phyloP scores from a whole-genome alignment of 257 asterid species.

The Solanum commersonii region DNA sequence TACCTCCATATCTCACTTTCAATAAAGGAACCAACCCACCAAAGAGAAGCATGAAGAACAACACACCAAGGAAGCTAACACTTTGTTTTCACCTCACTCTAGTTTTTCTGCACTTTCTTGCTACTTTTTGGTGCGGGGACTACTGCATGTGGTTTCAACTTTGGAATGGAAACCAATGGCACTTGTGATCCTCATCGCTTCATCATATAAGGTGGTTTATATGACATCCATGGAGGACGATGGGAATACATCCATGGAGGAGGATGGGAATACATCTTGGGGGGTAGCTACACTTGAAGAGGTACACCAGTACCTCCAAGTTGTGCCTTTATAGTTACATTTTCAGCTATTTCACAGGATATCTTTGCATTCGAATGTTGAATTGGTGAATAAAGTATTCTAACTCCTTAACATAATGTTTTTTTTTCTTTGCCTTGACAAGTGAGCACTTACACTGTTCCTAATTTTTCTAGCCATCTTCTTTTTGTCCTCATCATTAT shows the following conservation, averaged over 20 bases:
- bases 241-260: slow-evolving; percentile 65
- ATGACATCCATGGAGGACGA: slow-evolving; percentile 87
- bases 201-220: slow-evolving; percentile 59
- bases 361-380: slow-evolving; percentile 56
- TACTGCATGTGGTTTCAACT: slow-evolving; percentile 54
- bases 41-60: too few relatives aligned
- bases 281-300: slow-evolving; percentile 35
- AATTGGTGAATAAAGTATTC: slow-evolving; percentile 59
- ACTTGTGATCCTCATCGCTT: slow-evolving; percentile 79
- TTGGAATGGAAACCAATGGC: slow-evolving; percentile 13
- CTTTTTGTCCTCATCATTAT: slow-evolving; percentile 47
- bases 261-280: slow-evolving; percentile 59
- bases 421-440: slow-evolving; percentile 72
- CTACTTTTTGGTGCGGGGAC: slow-evolving; percentile 31
- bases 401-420: slow-evolving; percentile 62
- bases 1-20: too few relatives aligned
- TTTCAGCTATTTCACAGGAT: slow-evolving; percentile 54
- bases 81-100: slow-evolving; percentile 60
- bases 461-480: slow-evolving; percentile 53
- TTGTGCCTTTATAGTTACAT: slow-evolving; percentile 46
- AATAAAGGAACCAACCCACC: too few relatives aligned
- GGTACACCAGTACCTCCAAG: slow-evolving; percentile 27
- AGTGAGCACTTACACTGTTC: slow-evolving; percentile 72
- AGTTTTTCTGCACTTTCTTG: slow-evolving; percentile 53
- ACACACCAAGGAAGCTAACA: slow-evolving; percentile 49